Evolutionary conservation across 2,329 filamentous ascomycete genomes (phyloP).

Genomic region (Fusarium floridanum): DNA sequence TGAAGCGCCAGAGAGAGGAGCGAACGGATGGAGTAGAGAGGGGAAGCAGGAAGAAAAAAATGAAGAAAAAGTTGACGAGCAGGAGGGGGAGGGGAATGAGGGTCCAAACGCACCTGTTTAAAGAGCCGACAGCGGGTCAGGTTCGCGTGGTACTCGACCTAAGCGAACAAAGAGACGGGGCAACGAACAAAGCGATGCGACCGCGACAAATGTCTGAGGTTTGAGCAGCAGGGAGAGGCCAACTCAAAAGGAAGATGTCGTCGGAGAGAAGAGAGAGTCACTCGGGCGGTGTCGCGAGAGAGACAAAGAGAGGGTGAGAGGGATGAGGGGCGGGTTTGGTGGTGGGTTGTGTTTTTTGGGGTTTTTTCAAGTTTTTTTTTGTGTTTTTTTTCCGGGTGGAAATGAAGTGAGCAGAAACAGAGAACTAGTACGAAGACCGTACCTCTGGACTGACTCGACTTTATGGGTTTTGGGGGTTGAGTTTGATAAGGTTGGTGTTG

Average conservation of each 20-base stretch:
- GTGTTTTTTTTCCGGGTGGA: conserved; percentile 64
- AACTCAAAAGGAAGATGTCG: conserved; percentile 43
- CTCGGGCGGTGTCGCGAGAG: conserved; percentile 49
- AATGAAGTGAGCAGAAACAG: conserved; percentile 70
- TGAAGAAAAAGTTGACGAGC: conserved; percentile 13
- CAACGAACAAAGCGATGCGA: conserved; percentile 49
- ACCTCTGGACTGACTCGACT: conserved; percentile 67
- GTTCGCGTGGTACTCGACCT: conserved; percentile 46
- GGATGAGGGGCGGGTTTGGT: conserved; percentile 36
- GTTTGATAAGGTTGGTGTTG: conserved; percentile 64
- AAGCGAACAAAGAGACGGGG: conserved; percentile 47
- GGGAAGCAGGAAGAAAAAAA: background rate
- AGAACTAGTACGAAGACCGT: conserved; percentile 70
- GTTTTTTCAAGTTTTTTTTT: conserved; percentile 71
- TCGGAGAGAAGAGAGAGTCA: conserved; percentile 34
- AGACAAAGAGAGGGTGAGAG: conserved; percentile 38
- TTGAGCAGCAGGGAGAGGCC: conserved; percentile 41
- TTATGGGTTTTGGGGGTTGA: conserved; percentile 57
- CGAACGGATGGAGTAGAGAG: background rate
- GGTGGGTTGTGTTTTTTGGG: conserved; percentile 61
- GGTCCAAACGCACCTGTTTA: conserved; percentile 34
- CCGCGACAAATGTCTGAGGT: conserved; percentile 37
- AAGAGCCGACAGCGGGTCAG: conserved; percentile 38
- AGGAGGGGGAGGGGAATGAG: conserved; percentile 23
- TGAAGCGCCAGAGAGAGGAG: conserved; percentile 28